Evolutionary conservation across 306 rosid genomes (phyloP), one percentile per base, ranked within the genome.

Genomic region (Sicyos baderoa): DNA sequence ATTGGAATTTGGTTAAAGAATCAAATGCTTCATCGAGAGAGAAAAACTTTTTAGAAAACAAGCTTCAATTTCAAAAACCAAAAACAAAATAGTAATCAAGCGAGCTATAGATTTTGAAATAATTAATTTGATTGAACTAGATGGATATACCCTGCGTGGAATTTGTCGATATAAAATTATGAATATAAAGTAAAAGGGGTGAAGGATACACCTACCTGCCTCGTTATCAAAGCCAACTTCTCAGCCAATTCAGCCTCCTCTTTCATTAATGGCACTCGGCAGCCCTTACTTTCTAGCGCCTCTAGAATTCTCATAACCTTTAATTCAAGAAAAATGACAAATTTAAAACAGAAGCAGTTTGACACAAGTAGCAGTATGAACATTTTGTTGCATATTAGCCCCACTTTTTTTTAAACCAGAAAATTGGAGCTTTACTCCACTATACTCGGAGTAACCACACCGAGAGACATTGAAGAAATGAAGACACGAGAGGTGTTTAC

Each of bases 241-340:
- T 88, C 99, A 3, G 91, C 99, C 25, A 88, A 76, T 72, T 90
- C 96, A 73, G 76, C 97, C 86, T 93, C 99, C 79, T 97, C 97
- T 83, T 86, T 90, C 71, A 87, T 88, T 67, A 93, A 69, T 58
- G 99, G 97, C 74, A 93, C 78, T 21, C 95, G 90, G 79, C 83
- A 94, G 74, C 95, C 96, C 86, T 94, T 90, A 55, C 88, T 92
- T 72, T 94, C 97, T 70, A 93, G 74, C 6, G 99, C 96, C 75
- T 90, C 99, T 79, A 94, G 82, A 74, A 90, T 82, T 85, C 93
- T 82, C 99, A 88, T 90, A 48, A 85, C 90, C 97, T 94, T 77
- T 74, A 19, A 57, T 72, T 15, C 44, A 45, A 50, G 19, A 67
- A 23, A 48, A 44, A 1, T 4, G 15, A 7, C 45, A 64, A 64